A percentile compares a stretch with the other conserved stretches of the same genome.
Conservation (phyloP, 2,329 filamentous ascomycete species). For the Rutstroemia sp. region DNA sequence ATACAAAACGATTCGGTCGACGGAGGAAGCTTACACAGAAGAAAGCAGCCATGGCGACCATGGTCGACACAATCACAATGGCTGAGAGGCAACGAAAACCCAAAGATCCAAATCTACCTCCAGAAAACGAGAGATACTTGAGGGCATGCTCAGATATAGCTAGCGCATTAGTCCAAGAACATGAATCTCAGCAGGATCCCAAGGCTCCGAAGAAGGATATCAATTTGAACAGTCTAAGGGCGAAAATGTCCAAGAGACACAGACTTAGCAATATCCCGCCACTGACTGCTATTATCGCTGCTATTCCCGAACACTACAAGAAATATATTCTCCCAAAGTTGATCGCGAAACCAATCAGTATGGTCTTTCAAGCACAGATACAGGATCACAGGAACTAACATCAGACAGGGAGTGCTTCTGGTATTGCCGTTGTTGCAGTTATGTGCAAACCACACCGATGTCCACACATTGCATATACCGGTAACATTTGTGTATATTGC, state of each 20-base stretch:
- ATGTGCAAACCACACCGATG: slow-evolving; percentile 99
- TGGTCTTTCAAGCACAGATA: slow-evolving; percentile 25
- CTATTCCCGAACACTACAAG: slow-evolving; percentile 98
- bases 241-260: slow-evolving; percentile 89
- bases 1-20: too few species aligned
- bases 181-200: slow-evolving; percentile 71
- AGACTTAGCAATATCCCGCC: slow-evolving; percentile 81
- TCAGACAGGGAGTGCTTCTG: slow-evolving; percentile 74
- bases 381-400: slow-evolving; percentile 12
- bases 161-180: slow-evolving; percentile 87
- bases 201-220: slow-evolving; percentile 73
- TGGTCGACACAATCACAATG: slow-evolving; percentile 51
- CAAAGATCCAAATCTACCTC: slow-evolving; percentile 69
- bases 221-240: slow-evolving; percentile 83
- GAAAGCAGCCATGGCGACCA: slow-evolving; percentile 46
- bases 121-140: slow-evolving; percentile 91
- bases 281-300: slow-evolving; percentile 92
- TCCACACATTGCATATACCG: slow-evolving; percentile 95
- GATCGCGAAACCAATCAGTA: slow-evolving; percentile 92
- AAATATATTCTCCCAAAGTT: slow-evolving; percentile 97
- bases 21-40: neutral
- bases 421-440: slow-evolving; percentile 95
- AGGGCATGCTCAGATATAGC: slow-evolving; percentile 94
- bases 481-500: slow-evolving; percentile 98
- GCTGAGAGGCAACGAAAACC: slow-evolving; percentile 45